Evolutionary conservation across 1,284 basidiomycete species (phyloP).

Genomic region (Papiliotrema flavescens): DNA sequence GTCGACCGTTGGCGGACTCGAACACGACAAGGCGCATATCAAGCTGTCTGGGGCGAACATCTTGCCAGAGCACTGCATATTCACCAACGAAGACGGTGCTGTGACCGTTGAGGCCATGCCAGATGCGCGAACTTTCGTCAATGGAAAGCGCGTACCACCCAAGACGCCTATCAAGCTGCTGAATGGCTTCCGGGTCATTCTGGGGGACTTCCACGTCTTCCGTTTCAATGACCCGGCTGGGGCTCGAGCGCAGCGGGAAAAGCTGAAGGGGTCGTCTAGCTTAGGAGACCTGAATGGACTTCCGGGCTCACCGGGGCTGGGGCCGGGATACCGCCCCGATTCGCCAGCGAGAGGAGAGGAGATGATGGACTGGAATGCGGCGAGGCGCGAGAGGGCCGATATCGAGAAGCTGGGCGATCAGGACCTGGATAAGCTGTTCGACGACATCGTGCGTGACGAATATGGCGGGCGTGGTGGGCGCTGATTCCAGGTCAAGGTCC

Average conservation of each 20-base stretch:
- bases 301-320: conserved; percentile 16
- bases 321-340: conserved; percentile 19
- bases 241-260: conserved; percentile 81
- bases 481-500: conserved; percentile 66
- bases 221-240: conserved; percentile 90
- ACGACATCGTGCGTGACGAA: conserved; percentile 51
- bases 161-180: conserved; percentile 55
- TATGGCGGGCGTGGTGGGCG: neutral
- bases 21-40: conserved; percentile 81
- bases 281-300: conserved; percentile 16
- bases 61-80: conserved; percentile 83
- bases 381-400: conserved; percentile 84
- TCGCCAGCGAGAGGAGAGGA: conserved; percentile 48
- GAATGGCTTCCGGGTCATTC: conserved; percentile 92
- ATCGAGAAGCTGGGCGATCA: conserved; percentile 87
- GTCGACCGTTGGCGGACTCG: conserved; percentile 78
- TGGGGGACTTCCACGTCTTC: conserved; percentile 97
- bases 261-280: conserved; percentile 39
- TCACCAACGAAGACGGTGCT: conserved; percentile 79
- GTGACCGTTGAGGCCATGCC: conserved; percentile 75
- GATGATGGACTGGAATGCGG: conserved; percentile 89
- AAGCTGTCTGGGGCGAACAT: conserved; percentile 90
- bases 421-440: conserved; percentile 87
- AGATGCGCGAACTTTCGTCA: conserved; percentile 75
- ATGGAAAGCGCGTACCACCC: conserved; percentile 78